Conservation (phyloP, 2,329 filamentous ascomycete genomes). For the Mycosphaerella arachidis region DNA sequence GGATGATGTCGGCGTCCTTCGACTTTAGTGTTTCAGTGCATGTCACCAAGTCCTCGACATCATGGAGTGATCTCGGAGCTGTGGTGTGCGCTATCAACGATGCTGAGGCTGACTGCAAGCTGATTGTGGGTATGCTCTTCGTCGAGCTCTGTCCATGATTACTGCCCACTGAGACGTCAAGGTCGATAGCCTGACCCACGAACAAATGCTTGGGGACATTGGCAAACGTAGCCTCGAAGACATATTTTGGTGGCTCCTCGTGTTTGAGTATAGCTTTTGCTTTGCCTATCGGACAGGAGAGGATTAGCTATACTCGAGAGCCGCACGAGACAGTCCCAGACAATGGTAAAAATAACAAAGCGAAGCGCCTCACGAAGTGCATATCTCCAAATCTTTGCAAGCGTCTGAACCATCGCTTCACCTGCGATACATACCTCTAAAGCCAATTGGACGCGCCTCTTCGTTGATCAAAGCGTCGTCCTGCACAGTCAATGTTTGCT, state of each 20-base stretch:
- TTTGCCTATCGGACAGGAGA: too few species aligned
- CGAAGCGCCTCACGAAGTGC: too few species aligned
- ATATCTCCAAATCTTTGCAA: too few species aligned
- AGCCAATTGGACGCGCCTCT: conserved; percentile 8
- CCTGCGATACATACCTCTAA: too few species aligned
- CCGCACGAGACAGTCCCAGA: too few species aligned
- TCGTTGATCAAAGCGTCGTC: conserved; percentile 5
- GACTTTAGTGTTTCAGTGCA: neutral
- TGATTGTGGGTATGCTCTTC: conserved; percentile 1
- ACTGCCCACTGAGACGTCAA: conserved; percentile 5
- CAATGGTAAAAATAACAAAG: too few species aligned
- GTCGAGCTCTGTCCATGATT: conserved; percentile 6
- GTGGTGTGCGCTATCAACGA: conserved; percentile 2
- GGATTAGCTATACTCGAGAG: too few species aligned
- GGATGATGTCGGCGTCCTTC: neutral
- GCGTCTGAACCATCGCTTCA: too few species aligned
- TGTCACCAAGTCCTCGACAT: neutral
- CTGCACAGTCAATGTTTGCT: conserved; percentile 8
- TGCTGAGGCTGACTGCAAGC: neutral
- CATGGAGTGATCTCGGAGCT: neutral
- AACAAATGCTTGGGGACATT: conserved; percentile 12
- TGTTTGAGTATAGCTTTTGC: conserved; percentile 14
- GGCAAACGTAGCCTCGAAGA: conserved; percentile 6
- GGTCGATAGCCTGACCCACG: conserved; percentile 9
- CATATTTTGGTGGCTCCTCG: conserved; percentile 7